phyloP scores from a whole-genome alignment of 2,329 filamentous ascomycete species.

The Exophiala lecanii-corni region DNA sequence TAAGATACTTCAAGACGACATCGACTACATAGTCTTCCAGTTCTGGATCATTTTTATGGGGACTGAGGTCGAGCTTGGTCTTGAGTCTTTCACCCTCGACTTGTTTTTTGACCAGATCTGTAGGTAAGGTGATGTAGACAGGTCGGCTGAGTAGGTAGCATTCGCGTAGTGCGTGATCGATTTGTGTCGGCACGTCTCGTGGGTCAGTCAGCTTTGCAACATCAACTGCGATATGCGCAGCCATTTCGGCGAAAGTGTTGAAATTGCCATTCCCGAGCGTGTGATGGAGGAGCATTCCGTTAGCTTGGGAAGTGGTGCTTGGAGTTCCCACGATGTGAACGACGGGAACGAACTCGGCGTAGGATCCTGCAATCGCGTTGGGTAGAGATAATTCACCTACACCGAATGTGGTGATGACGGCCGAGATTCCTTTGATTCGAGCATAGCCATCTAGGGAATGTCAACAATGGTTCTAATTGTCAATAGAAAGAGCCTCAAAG shows the following conservation, averaged over 20 bases:
- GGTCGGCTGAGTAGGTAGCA: constrained; percentile 25
- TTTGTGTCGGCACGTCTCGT: constrained; percentile 22
- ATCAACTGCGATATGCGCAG: constrained; percentile 18
- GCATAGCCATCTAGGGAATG: constrained; percentile 62
- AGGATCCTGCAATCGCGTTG: constrained; percentile 40
- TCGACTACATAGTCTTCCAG: constrained; percentile 28
- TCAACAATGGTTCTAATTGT: too few species aligned
- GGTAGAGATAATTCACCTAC: constrained; percentile 47
- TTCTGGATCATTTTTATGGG: constrained; percentile 23
- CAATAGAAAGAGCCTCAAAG: too few species aligned
- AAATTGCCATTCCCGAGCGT: constrained; percentile 29
- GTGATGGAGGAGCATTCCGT: constrained; percentile 38
- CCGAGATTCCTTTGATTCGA: constrained; percentile 44
- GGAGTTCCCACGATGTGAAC: constrained; percentile 59
- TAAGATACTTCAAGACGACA: constrained; percentile 37
- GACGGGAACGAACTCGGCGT: constrained; percentile 55
- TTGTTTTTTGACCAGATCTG: constrained; percentile 24
- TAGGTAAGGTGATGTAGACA: constrained; percentile 27
- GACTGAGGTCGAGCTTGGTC: constrained; percentile 50
- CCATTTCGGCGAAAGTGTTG: constrained; percentile 22
- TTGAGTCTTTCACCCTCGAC: constrained; percentile 64
- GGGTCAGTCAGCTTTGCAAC: constrained; percentile 23
- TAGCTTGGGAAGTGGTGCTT: constrained; percentile 46
- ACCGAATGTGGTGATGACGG: constrained; percentile 53
- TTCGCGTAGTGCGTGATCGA: constrained; percentile 26